phyloP scores from a whole-genome alignment of 768 basidiomycete genomes.

The Chalciporus chontae region DNA sequence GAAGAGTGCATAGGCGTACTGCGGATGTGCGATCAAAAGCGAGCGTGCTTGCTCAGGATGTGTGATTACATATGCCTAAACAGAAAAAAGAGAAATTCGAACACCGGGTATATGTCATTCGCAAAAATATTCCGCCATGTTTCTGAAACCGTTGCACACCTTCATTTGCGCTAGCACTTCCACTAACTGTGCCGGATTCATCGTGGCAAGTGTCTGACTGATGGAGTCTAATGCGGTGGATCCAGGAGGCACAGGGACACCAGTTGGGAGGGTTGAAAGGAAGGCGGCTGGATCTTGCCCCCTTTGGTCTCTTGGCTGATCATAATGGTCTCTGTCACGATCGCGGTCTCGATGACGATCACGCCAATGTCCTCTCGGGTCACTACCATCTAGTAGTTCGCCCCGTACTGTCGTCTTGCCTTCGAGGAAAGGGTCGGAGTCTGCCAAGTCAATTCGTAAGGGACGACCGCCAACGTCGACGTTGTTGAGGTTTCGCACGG shows the following conservation, averaged over 20 bases:
- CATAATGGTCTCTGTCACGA: conserved; percentile 38
- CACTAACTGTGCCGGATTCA: conserved; percentile 80
- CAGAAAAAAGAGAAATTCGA: conserved; percentile 30
- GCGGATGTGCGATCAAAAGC: conserved; percentile 80
- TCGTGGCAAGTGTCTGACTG: conserved; percentile 77
- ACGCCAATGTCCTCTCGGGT: conserved; percentile 35
- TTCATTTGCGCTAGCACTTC: conserved; percentile 99
- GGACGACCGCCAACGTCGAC: conserved; percentile 90
- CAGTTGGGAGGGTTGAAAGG: conserved; percentile 67
- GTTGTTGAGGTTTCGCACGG: conserved; percentile 94
- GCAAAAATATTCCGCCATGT: conserved; percentile 17
- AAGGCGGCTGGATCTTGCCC: conserved; percentile 48
- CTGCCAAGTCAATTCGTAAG: conserved; percentile 90
- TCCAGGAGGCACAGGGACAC: conserved; percentile 70
- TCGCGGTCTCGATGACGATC: conserved; percentile 51
- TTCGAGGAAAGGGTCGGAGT: conserved; percentile 89
- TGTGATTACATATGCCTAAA: conserved; percentile 85
- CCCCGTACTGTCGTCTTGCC: conserved; percentile 86
- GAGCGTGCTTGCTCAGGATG: conserved; percentile 86
- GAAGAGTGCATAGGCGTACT: conserved; percentile 94
- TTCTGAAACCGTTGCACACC: conserved; percentile 47
- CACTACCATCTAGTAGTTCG: conserved; percentile 69
- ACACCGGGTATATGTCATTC: conserved; percentile 15
- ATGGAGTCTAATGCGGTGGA: conserved; percentile 76
- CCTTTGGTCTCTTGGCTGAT: conserved; percentile 33